Percentiles rank a stretch among this genome's conserved stretches.
Evolutionary conservation across 139 green algal genomes (phyloP).

Genomic region (Chlamydomonas sphaeroides): DNA sequence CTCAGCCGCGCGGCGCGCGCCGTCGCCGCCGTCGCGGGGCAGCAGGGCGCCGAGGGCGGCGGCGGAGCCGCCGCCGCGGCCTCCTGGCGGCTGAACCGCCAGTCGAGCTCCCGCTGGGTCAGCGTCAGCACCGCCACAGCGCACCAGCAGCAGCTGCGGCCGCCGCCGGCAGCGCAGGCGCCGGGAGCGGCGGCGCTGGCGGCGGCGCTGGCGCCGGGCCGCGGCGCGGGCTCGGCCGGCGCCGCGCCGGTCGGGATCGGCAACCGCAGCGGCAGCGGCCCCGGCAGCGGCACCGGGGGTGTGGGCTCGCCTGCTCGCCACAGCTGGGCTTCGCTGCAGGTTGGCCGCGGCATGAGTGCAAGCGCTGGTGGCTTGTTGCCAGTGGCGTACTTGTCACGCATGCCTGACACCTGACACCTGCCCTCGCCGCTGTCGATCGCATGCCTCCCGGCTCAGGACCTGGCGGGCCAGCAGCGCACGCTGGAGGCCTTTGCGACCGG

Average conservation of each 20-base stretch:
- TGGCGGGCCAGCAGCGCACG: conserved; percentile 22
- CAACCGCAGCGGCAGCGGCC: not conserved
- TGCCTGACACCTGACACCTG: no score
- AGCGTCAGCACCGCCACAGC: not conserved
- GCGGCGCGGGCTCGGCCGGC: no score
- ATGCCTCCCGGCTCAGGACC: no score
- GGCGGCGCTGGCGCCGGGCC: not conserved
- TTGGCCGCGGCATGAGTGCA: not conserved
- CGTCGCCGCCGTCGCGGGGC: not conserved
- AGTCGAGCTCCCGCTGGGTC: conserved; percentile 11
- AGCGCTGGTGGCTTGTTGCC: no score
- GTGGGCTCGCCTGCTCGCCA: not conserved
- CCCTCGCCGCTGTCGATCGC: no score
- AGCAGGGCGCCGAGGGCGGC: no score
- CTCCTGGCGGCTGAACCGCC: not conserved
- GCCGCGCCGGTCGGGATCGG: no score
- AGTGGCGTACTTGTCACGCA: no score
- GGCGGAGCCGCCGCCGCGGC: not conserved
- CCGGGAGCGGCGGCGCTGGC: not conserved
- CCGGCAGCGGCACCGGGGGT: no score
- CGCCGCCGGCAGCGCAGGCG: no score
- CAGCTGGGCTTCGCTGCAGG: conserved; percentile 35
- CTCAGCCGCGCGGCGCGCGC: not conserved
- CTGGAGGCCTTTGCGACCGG: conserved; percentile 9
- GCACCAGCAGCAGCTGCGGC: not conserved